Evolutionary conservation across 495 filamentous ascomycete species (phyloP).

Genomic region (Poronia punctata): DNA sequence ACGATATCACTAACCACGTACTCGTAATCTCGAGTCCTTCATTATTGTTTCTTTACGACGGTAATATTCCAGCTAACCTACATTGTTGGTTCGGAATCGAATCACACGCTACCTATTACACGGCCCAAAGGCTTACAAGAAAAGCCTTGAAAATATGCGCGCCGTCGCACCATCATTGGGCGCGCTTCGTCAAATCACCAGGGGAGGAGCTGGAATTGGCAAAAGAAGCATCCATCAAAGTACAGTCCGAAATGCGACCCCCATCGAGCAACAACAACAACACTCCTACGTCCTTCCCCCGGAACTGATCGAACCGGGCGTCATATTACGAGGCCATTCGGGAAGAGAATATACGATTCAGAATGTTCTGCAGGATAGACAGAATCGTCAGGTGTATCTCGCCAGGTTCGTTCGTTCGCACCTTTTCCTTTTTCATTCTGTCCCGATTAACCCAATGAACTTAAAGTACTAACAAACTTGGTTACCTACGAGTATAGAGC

Average conservation of each 20-base stretch:
- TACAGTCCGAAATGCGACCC: conserved; percentile 8
- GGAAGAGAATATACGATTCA: conserved; percentile 31
- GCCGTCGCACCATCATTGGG: conserved; percentile 6
- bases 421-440: too few species aligned
- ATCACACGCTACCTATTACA: too few species aligned
- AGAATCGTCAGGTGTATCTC: conserved; percentile 28
- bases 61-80: too few species aligned
- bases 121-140: too few species aligned
- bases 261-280: too few species aligned
- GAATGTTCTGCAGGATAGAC: conserved; percentile 30
- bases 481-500: too few species aligned
- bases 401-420: conserved; percentile 27
- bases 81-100: too few species aligned
- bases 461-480: background rate
- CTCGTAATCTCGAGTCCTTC: too few species aligned
- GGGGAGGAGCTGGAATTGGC: too few species aligned
- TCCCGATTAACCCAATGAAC: too few species aligned
- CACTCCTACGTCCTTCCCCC: conserved; percentile 8
- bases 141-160: conserved; percentile 9
- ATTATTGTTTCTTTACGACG: too few species aligned
- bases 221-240: background rate
- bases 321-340: conserved; percentile 26
- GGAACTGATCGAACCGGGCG: conserved; percentile 18
- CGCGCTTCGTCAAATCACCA: conserved; percentile 6
- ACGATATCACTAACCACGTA: too few species aligned